Evolutionary conservation across 1,284 basidiomycete genomes (phyloP).

Genomic region (Ceratobasidium sp.): DNA sequence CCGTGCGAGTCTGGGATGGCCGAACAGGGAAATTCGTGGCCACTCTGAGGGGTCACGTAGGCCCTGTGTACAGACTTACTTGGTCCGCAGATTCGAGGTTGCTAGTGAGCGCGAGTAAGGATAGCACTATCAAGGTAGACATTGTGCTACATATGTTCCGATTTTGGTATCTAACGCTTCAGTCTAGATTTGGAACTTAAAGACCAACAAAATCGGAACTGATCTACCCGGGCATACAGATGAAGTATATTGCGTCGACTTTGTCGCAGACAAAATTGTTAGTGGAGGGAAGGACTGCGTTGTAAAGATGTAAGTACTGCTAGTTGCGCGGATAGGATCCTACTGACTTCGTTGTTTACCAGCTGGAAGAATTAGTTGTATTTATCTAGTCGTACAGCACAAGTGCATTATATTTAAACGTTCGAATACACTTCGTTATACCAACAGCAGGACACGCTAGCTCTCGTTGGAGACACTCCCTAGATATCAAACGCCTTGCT

Average conservation of each 20-base stretch:
- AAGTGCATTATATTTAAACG: neutral
- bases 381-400: neutral
- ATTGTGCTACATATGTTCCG: neutral
- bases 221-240: conserved; percentile 97
- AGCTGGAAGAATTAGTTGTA: conserved; percentile 34
- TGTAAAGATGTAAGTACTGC: conserved; percentile 60
- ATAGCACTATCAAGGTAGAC: conserved; percentile 90
- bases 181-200: conserved; percentile 89
- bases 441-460: neutral
- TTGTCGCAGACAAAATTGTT: conserved; percentile 96
- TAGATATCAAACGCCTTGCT: conserved; percentile 50
- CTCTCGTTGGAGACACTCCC: neutral
- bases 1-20: conserved; percentile 94
- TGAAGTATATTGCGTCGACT: conserved; percentile 98
- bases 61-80: conserved; percentile 90
- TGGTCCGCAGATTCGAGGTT: conserved; percentile 96
- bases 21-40: conserved; percentile 88
- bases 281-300: conserved; percentile 81
- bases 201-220: conserved; percentile 90
- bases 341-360: neutral
- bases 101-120: conserved; percentile 93
- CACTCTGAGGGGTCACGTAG: conserved; percentile 91
- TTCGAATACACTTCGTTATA: neutral
- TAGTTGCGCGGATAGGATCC: neutral
- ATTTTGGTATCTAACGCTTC: neutral